Evolutionary conservation across 306 rosid genomes (phyloP).

Genomic region (Malus sieversii): DNA sequence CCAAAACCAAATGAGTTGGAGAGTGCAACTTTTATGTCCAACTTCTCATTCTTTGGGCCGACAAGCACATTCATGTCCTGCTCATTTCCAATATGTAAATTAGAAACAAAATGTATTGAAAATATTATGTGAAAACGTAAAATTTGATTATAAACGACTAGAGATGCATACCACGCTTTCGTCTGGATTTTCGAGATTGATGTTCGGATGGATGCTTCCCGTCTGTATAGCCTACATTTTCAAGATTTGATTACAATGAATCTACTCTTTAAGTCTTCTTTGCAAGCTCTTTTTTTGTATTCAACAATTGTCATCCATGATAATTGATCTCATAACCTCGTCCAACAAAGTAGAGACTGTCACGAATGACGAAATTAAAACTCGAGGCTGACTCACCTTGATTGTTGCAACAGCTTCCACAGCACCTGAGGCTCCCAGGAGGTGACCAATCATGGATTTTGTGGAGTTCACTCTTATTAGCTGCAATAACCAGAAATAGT

Average conservation of each 20-base stretch:
- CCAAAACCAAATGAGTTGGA: conserved; percentile 72
- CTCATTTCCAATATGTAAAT: neutral
- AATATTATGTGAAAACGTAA: neutral
- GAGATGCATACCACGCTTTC: conserved; percentile 47
- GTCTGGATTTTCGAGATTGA: conserved; percentile 65
- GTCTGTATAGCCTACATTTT: conserved; percentile 56
- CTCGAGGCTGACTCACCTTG: conserved; percentile 28
- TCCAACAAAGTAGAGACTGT: too few relatives aligned
- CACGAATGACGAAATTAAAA: neutral
- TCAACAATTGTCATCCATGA: too few relatives aligned
- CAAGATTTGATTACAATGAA: neutral
- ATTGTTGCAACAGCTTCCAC: conserved; percentile 78
- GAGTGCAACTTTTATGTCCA: conserved; percentile 57
- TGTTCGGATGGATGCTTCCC: conserved; percentile 72
- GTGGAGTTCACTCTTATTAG: conserved; percentile 59
- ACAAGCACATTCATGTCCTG: conserved; percentile 54
- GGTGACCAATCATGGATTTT: conserved; percentile 78
- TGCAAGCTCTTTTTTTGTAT: too few relatives aligned
- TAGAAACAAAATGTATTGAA: too few relatives aligned
- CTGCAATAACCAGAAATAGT: conserved; percentile 24
- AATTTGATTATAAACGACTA: neutral
- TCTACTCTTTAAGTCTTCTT: neutral
- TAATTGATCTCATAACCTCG: too few relatives aligned
- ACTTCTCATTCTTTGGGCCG: conserved; percentile 61
- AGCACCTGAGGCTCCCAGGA: conserved; percentile 76